Evolutionary conservation across 306 rosid genomes (phyloP), one percentile per base, ranked within the genome.

Genomic region (Boehmeria nivea): DNA sequence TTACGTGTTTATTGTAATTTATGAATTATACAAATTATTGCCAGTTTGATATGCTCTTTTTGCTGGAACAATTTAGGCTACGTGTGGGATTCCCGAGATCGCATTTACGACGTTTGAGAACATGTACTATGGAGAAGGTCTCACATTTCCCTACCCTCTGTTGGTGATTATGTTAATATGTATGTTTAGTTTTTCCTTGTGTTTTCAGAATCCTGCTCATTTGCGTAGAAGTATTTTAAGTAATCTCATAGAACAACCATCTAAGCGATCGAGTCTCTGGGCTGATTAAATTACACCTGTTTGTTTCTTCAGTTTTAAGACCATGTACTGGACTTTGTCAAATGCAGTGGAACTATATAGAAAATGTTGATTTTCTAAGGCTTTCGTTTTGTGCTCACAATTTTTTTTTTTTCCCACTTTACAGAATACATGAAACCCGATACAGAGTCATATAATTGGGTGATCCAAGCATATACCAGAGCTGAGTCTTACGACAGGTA

Each of bases 401-500:
- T 37, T 67, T 54, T 19, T 66, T 60, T 75, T 76, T 46, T n/a
- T n/a, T n/a, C n/a, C n/a, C n/a, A 37, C 51, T 9, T 54, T 31
- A 58, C 81, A 90, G 95, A 80, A 63, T 80, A 23, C 63, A 90
- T 90, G 98, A 90, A 87, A 76, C 98, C 98, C 47, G 89, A 90
- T 67, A 75, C 94, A 2, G 94, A 90, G 74, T 79, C 98, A 44
- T 91, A 87, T 74, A 91, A 91, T 82, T 91, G 96, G 98, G 94
- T 91, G 72, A 84, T 91, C 70, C 95, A 91, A 78, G 98, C 98
- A 36, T 91, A 82, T 75, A 84, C 96, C 56, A 87, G 94, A 76
- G 98, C 98, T 64, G 98, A 90, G 63, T 76, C 98, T 72, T 90
- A 90, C 70, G 98, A 90, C 79, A 87, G 98, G 98, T 90, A 70